A percentile compares a stretch with the other conserved stretches of the same genome.
phyloP scores from a whole-genome alignment of 371 early-diverging fungal genomes.

The Lichtheimia ornata region DNA sequence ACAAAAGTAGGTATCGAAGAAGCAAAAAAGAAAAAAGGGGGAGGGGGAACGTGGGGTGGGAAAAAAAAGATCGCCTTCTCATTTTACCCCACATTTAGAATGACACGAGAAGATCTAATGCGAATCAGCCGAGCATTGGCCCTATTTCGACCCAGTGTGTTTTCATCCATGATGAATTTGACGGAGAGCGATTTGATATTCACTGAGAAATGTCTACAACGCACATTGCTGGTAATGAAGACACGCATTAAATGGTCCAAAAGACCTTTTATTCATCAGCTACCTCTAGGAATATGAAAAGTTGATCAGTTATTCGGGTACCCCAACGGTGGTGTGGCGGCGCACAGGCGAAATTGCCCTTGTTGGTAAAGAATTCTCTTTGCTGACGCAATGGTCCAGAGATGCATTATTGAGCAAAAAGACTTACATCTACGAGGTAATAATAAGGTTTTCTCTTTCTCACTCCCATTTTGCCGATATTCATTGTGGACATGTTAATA shows the following conservation, averaged over 20 bases:
- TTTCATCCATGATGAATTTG: slow-evolving; percentile 89
- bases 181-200: slow-evolving; percentile 90
- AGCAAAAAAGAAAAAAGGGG: background rate
- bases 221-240: slow-evolving; percentile 70
- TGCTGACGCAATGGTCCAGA: slow-evolving; percentile 84
- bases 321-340: slow-evolving; percentile 94
- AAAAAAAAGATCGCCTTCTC: slow-evolving; percentile 11
- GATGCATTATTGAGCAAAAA: slow-evolving; percentile 72
- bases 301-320: slow-evolving; percentile 85
- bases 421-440: slow-evolving; percentile 80
- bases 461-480: background rate
- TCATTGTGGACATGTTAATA: background rate
- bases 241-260: no score
- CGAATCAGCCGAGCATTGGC: slow-evolving; percentile 88
- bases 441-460: background rate
- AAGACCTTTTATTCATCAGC: background rate
- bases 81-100: slow-evolving; percentile 43
- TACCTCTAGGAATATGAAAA: slow-evolving; percentile 81
- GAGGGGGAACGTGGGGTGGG: background rate
- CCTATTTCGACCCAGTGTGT: slow-evolving; percentile 87
- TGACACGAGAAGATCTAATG: slow-evolving; percentile 86
- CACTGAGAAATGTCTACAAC: slow-evolving; percentile 92
- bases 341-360: slow-evolving; percentile 89
- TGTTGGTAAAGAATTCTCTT: slow-evolving; percentile 90
- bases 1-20: slow-evolving; percentile 51